Evolutionary conservation across 805 yeast genomes (phyloP).

Genomic region (Vanderwaltozyma verrucispora): DNA sequence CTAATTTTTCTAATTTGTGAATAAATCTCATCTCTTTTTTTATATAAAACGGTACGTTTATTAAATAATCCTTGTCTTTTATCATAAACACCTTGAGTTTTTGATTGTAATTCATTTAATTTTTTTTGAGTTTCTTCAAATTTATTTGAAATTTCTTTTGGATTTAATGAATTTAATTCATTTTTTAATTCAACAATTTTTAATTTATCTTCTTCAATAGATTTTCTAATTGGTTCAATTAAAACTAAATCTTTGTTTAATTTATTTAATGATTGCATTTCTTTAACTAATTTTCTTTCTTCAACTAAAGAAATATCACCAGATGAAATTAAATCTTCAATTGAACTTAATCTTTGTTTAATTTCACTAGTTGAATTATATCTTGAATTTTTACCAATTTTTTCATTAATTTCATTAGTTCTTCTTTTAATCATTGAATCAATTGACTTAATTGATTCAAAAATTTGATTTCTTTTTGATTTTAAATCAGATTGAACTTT

Average conservation of each 20-base stretch:
- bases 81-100: slow-evolving; percentile 51
- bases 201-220: slow-evolving; percentile 67
- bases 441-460: slow-evolving; percentile 58
- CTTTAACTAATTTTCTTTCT: slow-evolving; percentile 77
- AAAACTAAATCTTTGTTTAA: slow-evolving; percentile 66
- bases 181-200: slow-evolving; percentile 69
- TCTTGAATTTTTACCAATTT: slow-evolving; percentile 32
- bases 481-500: slow-evolving; percentile 39
- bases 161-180: slow-evolving; percentile 42
- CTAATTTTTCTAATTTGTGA: slow-evolving; percentile 57
- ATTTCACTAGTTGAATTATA: slow-evolving; percentile 62
- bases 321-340: slow-evolving; percentile 65
- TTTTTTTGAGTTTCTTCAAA: slow-evolving; percentile 60
- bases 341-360: slow-evolving; percentile 49
- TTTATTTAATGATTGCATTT: slow-evolving; percentile 74
- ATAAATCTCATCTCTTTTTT: slow-evolving; percentile 60
- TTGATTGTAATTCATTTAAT: slow-evolving; percentile 53
- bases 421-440: slow-evolving; percentile 68
- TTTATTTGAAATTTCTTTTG: slow-evolving; percentile 56
- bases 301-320: slow-evolving; percentile 83
- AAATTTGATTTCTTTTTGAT: slow-evolving; percentile 34
- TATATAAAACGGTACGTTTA: slow-evolving; percentile 56
- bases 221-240: slow-evolving; percentile 64
- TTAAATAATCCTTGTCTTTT: slow-evolving; percentile 55
- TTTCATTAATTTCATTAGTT: slow-evolving; percentile 58